Evolutionary conservation across 352 stramenopile species (phyloP), one percentile per base, ranked within the genome.

Genomic region (Globisporangium parvum): DNA sequence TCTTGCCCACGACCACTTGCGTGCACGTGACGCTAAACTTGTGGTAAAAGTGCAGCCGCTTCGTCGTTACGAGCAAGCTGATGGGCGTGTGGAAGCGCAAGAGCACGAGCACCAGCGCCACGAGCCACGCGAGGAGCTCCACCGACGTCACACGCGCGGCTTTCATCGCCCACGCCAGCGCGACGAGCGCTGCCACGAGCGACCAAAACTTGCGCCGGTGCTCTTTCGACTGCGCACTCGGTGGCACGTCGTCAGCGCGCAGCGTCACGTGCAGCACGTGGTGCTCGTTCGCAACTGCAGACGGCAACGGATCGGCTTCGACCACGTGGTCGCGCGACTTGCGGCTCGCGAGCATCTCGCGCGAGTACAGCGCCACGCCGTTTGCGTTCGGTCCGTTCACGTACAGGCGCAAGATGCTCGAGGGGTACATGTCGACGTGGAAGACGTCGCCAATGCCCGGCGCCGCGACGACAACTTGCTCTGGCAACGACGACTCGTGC

Each of bases 341-440:
- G 21, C 50, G 44, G 17, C 46, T 55, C 11, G 55, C 67, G 8
- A 88, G 59, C 73, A 80, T 88, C 49, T 82, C 70, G 45, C 73
- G 65, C 17, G 79, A 88, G 44, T 69, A 82, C 18, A 78, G 54
- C 21, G 79, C 79, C 15, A 75, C 77, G 11, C 79, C 77, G 46
- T 77, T 85, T 33, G 75, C 73, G 9, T 72, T 71, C 26, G 79
- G 77, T 17, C 75, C 75, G 45, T 81, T 81, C 48, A 88, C 80
- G 57, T 90, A 90, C 26, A 88, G 60, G 3, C 80, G 75, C 15
- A 90, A 66, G 60, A 90, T 85, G 26, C 74, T 83, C 0, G 77
- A 86, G 1, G 77, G 73, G 53, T 88, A 90, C 73, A 90, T 75
- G 1, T 85, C 73, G 47, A 88, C 75, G n/a, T 73, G 59, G 40